phyloP scores from a whole-genome alignment of 345 rosid genomes.

The Boechera divaricarpa region DNA sequence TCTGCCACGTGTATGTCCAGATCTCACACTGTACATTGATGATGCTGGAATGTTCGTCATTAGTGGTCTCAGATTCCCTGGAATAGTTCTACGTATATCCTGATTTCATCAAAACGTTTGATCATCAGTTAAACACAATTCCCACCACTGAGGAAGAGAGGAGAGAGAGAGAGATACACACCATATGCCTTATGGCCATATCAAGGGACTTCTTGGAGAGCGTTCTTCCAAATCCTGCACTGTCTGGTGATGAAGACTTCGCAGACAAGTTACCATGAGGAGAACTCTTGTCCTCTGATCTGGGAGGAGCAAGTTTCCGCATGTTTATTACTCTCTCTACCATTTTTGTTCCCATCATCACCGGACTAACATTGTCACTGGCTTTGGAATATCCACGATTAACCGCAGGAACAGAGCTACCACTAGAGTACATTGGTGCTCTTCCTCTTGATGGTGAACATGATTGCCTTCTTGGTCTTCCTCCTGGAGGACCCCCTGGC shows the following conservation, averaged over 20 bases:
- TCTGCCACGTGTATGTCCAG: slow-evolving; percentile 73
- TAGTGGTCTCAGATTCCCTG: slow-evolving; percentile 82
- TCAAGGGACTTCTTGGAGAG: slow-evolving; percentile 98
- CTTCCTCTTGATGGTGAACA: slow-evolving; percentile 98
- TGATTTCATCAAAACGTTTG: slow-evolving; percentile 40
- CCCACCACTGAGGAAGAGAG: background rate
- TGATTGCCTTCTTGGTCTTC: slow-evolving; percentile 82
- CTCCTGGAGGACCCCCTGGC: slow-evolving; percentile 62
- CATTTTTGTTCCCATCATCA: slow-evolving; percentile 85
- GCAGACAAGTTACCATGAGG: slow-evolving; percentile 75
- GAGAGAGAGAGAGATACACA: slow-evolving; percentile 43
- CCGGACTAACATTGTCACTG: slow-evolving; percentile 85
- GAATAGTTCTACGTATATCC: slow-evolving; percentile 94
- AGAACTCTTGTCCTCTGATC: slow-evolving; percentile 72
- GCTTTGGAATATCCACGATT: slow-evolving; percentile 68
- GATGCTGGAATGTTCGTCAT: slow-evolving; percentile 98
- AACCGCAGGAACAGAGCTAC: slow-evolving; percentile 90
- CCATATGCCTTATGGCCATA: slow-evolving; percentile 99
- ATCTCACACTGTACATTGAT: slow-evolving; percentile 94
- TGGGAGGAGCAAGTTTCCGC: slow-evolving; percentile 88
- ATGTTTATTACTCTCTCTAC: slow-evolving; percentile 95
- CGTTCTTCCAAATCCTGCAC: slow-evolving; percentile 89
- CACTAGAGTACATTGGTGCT: slow-evolving; percentile 67
- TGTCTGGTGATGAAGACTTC: slow-evolving; percentile 89
- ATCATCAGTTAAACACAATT: slow-evolving; percentile 22